A percentile compares a stretch with the other conserved stretches of the same genome.
phyloP scores from a whole-genome alignment of 2,329 filamentous ascomycete genomes.

The Aspergillus awamori region DNA sequence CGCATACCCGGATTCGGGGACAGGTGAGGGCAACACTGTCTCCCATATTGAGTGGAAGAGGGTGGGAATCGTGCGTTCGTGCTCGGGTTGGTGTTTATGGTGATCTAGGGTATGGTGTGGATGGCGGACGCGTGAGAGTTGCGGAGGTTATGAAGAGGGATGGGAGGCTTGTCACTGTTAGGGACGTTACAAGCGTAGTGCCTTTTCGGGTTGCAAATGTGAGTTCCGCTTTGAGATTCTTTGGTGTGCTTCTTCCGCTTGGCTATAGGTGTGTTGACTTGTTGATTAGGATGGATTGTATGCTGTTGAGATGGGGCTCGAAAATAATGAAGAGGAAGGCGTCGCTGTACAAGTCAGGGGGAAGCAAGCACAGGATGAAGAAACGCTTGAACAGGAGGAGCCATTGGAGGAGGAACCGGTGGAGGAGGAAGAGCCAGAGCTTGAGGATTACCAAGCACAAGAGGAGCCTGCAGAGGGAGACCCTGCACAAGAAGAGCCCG shows the following conservation, averaged over 20 bases:
- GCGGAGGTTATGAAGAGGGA: constrained; percentile 65
- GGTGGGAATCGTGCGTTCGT: constrained; percentile 79
- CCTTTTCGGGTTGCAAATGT: constrained; percentile 46
- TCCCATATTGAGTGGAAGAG: constrained; percentile 71
- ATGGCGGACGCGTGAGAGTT: constrained; percentile 57
- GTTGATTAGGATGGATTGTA: constrained; percentile 18
- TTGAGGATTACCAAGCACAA: neutral
- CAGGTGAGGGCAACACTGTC: constrained; percentile 67
- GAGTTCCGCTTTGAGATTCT: constrained; percentile 10
- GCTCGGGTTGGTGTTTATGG: constrained; percentile 76
- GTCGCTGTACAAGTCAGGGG: neutral
- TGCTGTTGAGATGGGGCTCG: neutral
- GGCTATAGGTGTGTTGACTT: neutral
- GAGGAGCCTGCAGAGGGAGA: neutral
- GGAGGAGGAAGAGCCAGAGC: neutral
- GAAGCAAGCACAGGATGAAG: neutral
- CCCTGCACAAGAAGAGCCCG: neutral
- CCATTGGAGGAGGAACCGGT: too few relatives aligned
- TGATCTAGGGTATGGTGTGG: constrained; percentile 63
- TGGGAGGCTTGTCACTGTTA: neutral
- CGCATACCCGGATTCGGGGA: constrained; percentile 77
- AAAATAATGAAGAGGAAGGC: neutral
- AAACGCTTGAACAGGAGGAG: too few relatives aligned
- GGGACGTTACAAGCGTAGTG: constrained; percentile 33
- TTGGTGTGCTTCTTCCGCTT: neutral